A percentile compares a stretch with the other conserved stretches of the same genome.
Conservation (phyloP, 2,329 filamentous ascomycete species). For the Pezizomycotina sp. region DNA sequence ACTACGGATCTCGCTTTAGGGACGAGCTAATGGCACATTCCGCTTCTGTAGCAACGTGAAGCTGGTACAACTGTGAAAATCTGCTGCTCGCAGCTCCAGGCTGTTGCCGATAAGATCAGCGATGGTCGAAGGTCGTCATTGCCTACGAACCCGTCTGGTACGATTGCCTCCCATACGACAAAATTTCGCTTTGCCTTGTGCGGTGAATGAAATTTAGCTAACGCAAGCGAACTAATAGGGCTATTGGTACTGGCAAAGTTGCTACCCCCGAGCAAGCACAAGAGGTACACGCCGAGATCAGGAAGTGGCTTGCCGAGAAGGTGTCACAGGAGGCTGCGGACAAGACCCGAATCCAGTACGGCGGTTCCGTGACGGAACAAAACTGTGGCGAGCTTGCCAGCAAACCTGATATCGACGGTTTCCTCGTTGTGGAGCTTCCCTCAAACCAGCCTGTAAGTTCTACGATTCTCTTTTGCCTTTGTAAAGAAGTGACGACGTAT, state of each 20-base stretch:
- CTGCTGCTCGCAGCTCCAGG: conserved; percentile 69
- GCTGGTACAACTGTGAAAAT: conserved; percentile 68
- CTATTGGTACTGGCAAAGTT: conserved; percentile 63
- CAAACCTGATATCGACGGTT: conserved; percentile 91
- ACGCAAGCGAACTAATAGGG: conserved; percentile 31
- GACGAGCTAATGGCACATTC: too few relatives aligned
- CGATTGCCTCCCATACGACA: conserved; percentile 30
- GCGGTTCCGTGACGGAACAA: conserved; percentile 93
- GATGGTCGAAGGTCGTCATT: conserved; percentile 86
- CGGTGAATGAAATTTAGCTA: not conserved
- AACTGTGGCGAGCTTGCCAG: conserved; percentile 88
- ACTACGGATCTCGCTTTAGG: conserved; percentile 18
- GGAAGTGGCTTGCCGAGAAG: conserved; percentile 61
- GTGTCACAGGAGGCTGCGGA: conserved; percentile 61
- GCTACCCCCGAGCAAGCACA: conserved; percentile 49
- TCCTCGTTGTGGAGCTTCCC: conserved; percentile 30
- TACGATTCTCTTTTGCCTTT: too few relatives aligned
- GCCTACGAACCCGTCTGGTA: conserved; percentile 99
- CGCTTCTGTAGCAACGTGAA: conserved; percentile 54
- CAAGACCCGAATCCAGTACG: conserved; percentile 86
- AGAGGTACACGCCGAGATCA: conserved; percentile 84
- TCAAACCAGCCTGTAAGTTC: conserved; percentile 19
- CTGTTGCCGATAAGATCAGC: conserved; percentile 49
- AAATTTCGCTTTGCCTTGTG: too few relatives aligned
- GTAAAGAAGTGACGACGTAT: too few relatives aligned